phyloP scores from a whole-genome alignment of 768 basidiomycete genomes.

The Collybia sp. region DNA sequence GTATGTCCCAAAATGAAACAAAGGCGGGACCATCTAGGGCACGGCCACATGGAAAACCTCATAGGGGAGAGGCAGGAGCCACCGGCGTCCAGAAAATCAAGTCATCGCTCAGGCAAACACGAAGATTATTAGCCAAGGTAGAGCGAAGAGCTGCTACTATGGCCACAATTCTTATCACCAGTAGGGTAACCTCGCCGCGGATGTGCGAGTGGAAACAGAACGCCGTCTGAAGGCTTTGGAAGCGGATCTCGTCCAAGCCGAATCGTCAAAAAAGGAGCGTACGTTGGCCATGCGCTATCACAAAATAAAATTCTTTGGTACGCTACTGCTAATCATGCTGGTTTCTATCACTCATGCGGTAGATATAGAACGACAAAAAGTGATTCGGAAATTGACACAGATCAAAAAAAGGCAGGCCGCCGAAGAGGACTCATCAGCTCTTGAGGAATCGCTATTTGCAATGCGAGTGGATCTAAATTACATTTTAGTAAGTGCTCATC shows the following conservation, averaged over 20 bases:
- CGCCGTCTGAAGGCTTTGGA: conserved; percentile 73
- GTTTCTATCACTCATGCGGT: neutral
- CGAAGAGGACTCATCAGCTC: conserved; percentile 28
- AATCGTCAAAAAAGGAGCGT: conserved; percentile 62
- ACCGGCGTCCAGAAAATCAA: conserved; percentile 88
- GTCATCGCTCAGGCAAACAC: conserved; percentile 76
- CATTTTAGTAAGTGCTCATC: conserved; percentile 53
- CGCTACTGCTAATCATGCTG: conserved; percentile 11
- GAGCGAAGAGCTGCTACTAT: conserved; percentile 3
- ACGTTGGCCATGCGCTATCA: conserved; percentile 77
- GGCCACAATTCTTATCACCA: conserved; percentile 1
- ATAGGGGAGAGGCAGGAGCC: conserved; percentile 23
- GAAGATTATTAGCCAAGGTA: conserved; percentile 78
- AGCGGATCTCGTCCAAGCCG: conserved; percentile 62
- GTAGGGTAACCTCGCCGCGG: conserved; percentile 79
- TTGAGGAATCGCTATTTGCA: conserved; percentile 48
- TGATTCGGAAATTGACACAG: conserved; percentile 71
- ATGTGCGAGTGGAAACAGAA: conserved; percentile 79
- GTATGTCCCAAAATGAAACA: conserved; percentile 9
- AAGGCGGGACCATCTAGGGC: conserved; percentile 17
- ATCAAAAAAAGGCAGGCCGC: conserved; percentile 48
- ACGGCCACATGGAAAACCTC: conserved; percentile 15
- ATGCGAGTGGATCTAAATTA: conserved; percentile 91
- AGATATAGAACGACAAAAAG: conserved; percentile 77
- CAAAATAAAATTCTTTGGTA: conserved; percentile 93